Evolutionary conservation across 345 rosid species (phyloP).

Genomic region (Schrenkiella parvula): DNA sequence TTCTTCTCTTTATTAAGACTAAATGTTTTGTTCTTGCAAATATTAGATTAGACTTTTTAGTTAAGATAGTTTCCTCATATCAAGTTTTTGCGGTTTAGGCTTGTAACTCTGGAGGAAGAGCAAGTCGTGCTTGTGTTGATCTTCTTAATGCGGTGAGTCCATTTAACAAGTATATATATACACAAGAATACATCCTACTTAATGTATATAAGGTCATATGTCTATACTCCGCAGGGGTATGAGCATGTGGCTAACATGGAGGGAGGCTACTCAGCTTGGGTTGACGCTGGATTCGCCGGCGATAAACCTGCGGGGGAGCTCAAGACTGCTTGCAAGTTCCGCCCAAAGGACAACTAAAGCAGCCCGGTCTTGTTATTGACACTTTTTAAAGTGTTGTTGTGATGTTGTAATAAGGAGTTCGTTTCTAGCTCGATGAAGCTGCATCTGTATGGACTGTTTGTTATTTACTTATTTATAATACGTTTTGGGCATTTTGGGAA

Average conservation of each 20-base stretch:
- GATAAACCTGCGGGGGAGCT: conserved; percentile 43
- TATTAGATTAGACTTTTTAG: background rate
- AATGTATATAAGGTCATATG: background rate
- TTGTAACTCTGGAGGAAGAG: conserved; percentile 42
- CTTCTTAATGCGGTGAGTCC: conserved; percentile 35
- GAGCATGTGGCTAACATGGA: conserved; percentile 43
- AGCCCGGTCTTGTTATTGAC: background rate
- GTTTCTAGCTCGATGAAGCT: background rate
- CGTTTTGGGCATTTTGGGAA: background rate
- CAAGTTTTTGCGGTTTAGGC: background rate
- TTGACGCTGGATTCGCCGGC: conserved; percentile 40
- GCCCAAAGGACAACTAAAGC: conserved; percentile 22
- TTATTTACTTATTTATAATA: background rate
- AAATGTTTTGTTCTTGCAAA: background rate
- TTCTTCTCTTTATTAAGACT: background rate
- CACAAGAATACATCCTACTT: background rate
- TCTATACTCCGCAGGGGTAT: conserved; percentile 31
- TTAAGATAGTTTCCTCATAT: background rate
- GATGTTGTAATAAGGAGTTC: background rate
- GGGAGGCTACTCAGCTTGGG: conserved; percentile 54
- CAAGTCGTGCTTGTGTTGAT: conserved; percentile 37
- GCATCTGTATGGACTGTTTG: background rate
- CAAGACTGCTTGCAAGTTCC: conserved; percentile 46
- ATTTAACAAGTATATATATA: background rate
- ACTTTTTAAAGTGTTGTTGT: background rate